These are phyloP conservation scores for Clarireedia homoeocarpa DNA, from an alignment of 2,329 filamentous ascomycete genomes.

Conservation along the genomic window DNA sequence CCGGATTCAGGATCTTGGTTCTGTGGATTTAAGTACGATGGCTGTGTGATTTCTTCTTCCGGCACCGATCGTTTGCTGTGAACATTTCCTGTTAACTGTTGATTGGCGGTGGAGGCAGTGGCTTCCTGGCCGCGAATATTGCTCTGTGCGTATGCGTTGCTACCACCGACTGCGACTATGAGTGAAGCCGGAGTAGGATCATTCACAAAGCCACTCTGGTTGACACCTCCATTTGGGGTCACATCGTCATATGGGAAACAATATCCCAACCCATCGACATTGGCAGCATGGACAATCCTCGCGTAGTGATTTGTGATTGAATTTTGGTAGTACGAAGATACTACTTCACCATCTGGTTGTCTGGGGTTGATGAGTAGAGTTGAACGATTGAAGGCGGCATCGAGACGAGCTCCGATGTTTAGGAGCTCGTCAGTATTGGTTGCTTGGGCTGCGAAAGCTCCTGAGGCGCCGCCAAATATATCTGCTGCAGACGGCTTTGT, in stretches of 20 bases:
- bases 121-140: background rate
- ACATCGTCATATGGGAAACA: constrained; percentile 69
- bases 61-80: background rate
- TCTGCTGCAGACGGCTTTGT: constrained; percentile 48
- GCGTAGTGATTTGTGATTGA: constrained; percentile 58
- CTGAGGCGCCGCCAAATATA: constrained; percentile 58
- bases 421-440: constrained; percentile 34
- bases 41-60: constrained; percentile 10
- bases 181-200: constrained; percentile 23
- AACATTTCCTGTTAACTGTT: background rate
- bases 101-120: background rate
- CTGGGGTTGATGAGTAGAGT: constrained; percentile 50
- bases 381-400: constrained; percentile 67
- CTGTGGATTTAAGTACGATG: background rate
- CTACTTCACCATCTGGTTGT: constrained; percentile 45
- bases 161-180: constrained; percentile 18
- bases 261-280: constrained; percentile 54
- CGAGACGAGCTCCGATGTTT: constrained; percentile 64
- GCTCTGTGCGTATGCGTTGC: constrained; percentile 12
- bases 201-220: constrained; percentile 56
- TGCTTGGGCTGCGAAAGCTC: constrained; percentile 41
- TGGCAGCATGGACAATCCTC: constrained; percentile 54
- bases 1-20: constrained; percentile 12
- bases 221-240: constrained; percentile 41
- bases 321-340: constrained; percentile 44